Evolutionary conservation across 257 asterid genomes (phyloP).

Genomic region (Nicotiana obtusifolia): DNA sequence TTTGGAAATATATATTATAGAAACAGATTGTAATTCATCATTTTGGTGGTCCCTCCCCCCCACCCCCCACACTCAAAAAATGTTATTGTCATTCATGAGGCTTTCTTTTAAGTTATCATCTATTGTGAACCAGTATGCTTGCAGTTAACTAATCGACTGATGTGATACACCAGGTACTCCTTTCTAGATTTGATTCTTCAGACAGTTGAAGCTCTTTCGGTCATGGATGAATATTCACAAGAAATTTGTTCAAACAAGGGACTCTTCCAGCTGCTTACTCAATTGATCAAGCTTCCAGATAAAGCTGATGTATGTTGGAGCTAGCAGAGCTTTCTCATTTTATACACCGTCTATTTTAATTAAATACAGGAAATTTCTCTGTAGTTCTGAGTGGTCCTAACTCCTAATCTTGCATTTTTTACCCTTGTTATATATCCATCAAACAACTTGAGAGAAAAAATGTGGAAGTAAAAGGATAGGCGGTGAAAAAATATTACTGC

Average conservation of each 20-base stretch:
- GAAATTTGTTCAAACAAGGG: slow-evolving; percentile 46
- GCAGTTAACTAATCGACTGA: not conserved
- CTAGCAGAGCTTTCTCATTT: slow-evolving; percentile 19
- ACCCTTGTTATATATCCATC: not conserved
- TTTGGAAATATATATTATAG: not conserved
- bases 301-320: slow-evolving; percentile 56
- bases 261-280: slow-evolving; percentile 48
- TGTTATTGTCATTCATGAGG: not conserved
- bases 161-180: slow-evolving; percentile 46
- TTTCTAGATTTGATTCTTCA: slow-evolving; percentile 71
- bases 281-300: slow-evolving; percentile 68
- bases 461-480: not conserved
- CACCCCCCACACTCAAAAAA: too few species aligned
- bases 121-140: slow-evolving; percentile 1
- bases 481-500: not conserved
- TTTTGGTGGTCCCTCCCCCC: not conserved
- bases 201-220: slow-evolving; percentile 75
- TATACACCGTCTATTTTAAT: not conserved
- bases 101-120: slow-evolving; percentile 1
- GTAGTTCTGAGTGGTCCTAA: not conserved
- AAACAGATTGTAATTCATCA: not conserved
- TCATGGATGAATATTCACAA: slow-evolving; percentile 50
- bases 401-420: not conserved
- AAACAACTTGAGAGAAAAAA: slow-evolving; percentile 10
- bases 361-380: not conserved